Conservation (phyloP, 2,329 filamentous ascomycete species). For the Beauveria brongniartii region DNA sequence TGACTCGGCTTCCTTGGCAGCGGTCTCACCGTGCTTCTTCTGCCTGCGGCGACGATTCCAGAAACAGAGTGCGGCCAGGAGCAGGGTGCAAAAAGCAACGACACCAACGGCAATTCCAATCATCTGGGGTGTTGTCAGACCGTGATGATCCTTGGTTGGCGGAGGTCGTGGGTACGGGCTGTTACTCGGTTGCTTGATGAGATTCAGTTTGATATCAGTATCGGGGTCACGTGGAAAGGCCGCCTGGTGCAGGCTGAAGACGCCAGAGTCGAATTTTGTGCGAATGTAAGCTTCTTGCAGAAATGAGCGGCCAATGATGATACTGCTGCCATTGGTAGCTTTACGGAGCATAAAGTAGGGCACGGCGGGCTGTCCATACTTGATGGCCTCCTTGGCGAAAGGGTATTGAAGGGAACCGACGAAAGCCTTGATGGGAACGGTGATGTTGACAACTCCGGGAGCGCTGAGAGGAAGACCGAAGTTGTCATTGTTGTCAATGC, state of each 20-base stretch:
- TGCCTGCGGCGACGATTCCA: conserved; percentile 22
- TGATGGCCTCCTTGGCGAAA: conserved; percentile 35
- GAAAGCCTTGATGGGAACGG: conserved; percentile 43
- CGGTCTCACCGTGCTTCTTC: conserved; percentile 21
- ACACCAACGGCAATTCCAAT: conserved; percentile 39
- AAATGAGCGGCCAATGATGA: conserved; percentile 59
- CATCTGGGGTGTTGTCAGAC: conserved; percentile 33
- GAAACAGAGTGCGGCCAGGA: conserved; percentile 27
- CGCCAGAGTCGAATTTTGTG: conserved; percentile 45
- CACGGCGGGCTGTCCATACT: conserved; percentile 35
- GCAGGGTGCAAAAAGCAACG: conserved; percentile 24
- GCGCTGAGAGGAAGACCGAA: conserved; percentile 41
- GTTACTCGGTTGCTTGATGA: conserved; percentile 34
- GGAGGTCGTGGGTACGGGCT: conserved; percentile 39
- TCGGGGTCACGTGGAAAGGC: conserved; percentile 37
- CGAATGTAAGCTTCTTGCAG: conserved; percentile 60
- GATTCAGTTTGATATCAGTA: conserved; percentile 31
- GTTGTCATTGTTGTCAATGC: conserved; percentile 44
- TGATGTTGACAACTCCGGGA: conserved; percentile 48
- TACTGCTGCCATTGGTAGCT: conserved; percentile 42
- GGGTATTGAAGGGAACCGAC: conserved; percentile 42
- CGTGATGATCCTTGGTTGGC: conserved; percentile 10
- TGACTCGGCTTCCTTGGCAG: conserved; percentile 22
- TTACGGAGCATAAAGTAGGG: conserved; percentile 61
- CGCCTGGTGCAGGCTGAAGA: conserved; percentile 50